Conservation (phyloP, 163 green algal genomes). For the Scenedesmus sp. region DNA sequence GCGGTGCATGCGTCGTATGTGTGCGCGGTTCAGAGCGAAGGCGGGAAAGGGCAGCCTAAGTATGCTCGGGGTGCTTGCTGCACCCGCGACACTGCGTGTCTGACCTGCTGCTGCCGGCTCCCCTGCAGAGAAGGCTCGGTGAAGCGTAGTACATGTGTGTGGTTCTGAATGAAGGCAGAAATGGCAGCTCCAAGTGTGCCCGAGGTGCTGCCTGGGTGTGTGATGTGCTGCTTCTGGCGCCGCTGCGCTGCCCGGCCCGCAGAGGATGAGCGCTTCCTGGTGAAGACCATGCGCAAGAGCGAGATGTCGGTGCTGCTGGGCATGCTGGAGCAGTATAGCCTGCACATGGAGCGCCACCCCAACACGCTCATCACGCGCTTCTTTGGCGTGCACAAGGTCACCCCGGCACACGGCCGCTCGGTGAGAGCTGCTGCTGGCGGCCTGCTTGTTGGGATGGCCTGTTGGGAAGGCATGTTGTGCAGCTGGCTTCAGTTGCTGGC, state of each 20-base stretch:
- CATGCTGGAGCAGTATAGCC: conserved; percentile 88
- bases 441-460: too few species aligned
- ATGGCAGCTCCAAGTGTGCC: not conserved
- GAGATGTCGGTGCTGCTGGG: conserved; percentile 90
- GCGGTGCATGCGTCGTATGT: too few species aligned
- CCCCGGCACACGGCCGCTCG: conserved; percentile 70
- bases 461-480: not conserved
- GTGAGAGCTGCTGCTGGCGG: conserved; percentile 49
- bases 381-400: conserved; percentile 91
- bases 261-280: conserved; percentile 94
- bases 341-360: conserved; percentile 74
- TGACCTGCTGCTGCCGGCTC: too few species aligned
- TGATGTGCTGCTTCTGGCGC: not conserved
- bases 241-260: not conserved
- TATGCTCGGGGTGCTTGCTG: too few species aligned
- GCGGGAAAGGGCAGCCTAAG: not conserved
- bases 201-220: not conserved
- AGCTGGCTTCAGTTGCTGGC: not conserved
- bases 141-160: too few species aligned
- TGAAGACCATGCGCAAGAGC: conserved; percentile 94
- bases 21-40: too few species aligned
- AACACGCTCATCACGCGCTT: conserved; percentile 91
- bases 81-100: too few species aligned
- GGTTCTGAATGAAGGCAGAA: too few species aligned
- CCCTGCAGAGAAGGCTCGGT: not conserved